Percentiles rank a stretch among this genome's conserved stretches.
These are phyloP conservation scores for Penicillium taxi DNA, from an alignment of 495 filamentous ascomycete genomes.

Conservation along the genomic window DNA sequence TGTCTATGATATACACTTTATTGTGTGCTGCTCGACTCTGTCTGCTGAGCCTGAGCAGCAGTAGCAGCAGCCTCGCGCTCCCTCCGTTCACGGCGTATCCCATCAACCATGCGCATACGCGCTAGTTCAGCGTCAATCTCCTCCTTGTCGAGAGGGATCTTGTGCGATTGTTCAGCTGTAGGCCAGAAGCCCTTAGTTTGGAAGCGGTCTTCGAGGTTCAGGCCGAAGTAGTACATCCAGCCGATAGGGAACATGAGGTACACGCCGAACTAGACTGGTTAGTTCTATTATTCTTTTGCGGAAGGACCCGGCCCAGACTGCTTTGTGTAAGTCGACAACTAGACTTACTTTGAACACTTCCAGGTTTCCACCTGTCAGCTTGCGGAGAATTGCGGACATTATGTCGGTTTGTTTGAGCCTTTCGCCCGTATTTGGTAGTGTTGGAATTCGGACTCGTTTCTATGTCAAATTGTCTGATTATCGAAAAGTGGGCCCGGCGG, in stretches of 20 bases:
- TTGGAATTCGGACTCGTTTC: too few species aligned
- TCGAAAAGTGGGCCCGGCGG: neutral
- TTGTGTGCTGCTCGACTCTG: conserved; percentile 11
- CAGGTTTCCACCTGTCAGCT: conserved; percentile 71
- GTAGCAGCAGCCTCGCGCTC: conserved; percentile 47
- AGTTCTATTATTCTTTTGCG: too few species aligned
- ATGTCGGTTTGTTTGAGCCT: conserved; percentile 6
- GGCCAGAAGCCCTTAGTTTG: conserved; percentile 90
- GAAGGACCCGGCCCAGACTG: too few species aligned
- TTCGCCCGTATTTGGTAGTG: neutral
- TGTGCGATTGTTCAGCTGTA: conserved; percentile 72
- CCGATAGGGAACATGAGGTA: conserved; percentile 98
- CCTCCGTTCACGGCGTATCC: conserved; percentile 41
- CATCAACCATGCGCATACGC: conserved; percentile 50
- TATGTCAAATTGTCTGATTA: conserved; percentile 3
- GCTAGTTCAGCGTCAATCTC: conserved; percentile 76
- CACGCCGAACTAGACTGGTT: conserved; percentile 69
- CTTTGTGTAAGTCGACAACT: conserved; percentile 2
- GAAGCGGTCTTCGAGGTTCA: conserved; percentile 92
- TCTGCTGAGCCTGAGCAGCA: conserved; percentile 29
- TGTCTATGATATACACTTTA: conserved; percentile 15
- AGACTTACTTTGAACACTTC: conserved; percentile 84
- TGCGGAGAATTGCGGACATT: conserved; percentile 36
- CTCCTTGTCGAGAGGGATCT: conserved; percentile 78
- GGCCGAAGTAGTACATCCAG: conserved; percentile 99